phyloP scores from a whole-genome alignment of 345 rosid species.

The Tarenaya hassleriana region DNA sequence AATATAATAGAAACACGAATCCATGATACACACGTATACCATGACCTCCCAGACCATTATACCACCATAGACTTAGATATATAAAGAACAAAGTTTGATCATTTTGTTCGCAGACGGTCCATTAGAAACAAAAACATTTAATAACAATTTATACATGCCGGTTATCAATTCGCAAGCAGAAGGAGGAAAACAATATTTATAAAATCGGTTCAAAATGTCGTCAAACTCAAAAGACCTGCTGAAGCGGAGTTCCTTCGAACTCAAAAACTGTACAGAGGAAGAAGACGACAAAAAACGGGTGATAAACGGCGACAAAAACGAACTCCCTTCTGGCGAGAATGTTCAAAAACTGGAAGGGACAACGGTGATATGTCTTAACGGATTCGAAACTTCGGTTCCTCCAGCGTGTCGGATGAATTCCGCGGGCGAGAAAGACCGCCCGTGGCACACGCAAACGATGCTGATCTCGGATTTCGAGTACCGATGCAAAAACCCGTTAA shows the following conservation, averaged over 20 bases:
- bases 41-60: too few species aligned
- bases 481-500: slow-evolving; percentile 53
- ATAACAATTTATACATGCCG: too few species aligned
- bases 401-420: slow-evolving; percentile 78
- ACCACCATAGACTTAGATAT: too few species aligned
- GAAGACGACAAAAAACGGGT: neutral
- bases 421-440: slow-evolving; percentile 56
- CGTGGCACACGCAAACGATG: slow-evolving; percentile 68
- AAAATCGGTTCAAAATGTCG: too few species aligned
- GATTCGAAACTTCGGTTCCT: slow-evolving; percentile 42
- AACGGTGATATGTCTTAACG: slow-evolving; percentile 49
- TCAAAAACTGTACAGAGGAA: neutral
- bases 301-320: slow-evolving; percentile 1
- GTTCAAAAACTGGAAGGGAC: slow-evolving; percentile 35
- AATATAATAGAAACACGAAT: too few species aligned
- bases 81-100: too few species aligned
- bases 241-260: slow-evolving; percentile 6
- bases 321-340: neutral
- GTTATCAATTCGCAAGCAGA: too few species aligned
- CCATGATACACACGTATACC: too few species aligned
- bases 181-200: too few species aligned
- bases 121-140: too few species aligned
- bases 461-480: slow-evolving; percentile 49
- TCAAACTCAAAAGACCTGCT: neutral
- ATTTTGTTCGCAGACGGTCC: too few species aligned